These are phyloP conservation scores for Fraxinus latifolia DNA, from an alignment of 305 asterid species.

Conservation along the genomic window DNA sequence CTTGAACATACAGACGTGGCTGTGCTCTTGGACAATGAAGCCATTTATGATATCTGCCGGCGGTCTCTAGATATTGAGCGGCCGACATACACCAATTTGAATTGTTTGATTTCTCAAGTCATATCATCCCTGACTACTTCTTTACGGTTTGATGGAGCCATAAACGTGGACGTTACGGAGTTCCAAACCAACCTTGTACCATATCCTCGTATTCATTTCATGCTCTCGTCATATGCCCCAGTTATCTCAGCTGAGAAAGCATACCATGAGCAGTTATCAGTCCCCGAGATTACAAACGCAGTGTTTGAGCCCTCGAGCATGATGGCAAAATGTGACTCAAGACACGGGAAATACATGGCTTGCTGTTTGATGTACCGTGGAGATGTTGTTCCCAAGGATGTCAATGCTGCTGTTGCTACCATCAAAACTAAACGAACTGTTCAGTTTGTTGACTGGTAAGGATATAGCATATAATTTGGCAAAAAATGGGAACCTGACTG, in stretches of 20 bases:
- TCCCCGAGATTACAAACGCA: slow-evolving; percentile 53
- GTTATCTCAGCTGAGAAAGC: slow-evolving; percentile 58
- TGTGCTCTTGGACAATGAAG: slow-evolving; percentile 60
- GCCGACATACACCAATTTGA: slow-evolving; percentile 60
- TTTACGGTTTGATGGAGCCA: slow-evolving; percentile 65
- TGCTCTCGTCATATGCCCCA: slow-evolving; percentile 52
- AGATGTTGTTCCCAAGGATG: slow-evolving; percentile 59
- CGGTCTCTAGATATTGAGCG: slow-evolving; percentile 62
- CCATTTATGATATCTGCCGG: slow-evolving; percentile 63
- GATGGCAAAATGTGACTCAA: slow-evolving; percentile 59
- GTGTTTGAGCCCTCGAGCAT: slow-evolving; percentile 54
- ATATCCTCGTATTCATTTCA: slow-evolving; percentile 56
- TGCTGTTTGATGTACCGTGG: slow-evolving; percentile 60
- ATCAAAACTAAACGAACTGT: slow-evolving; percentile 51
- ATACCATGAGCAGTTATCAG: slow-evolving; percentile 52
- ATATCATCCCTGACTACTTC: slow-evolving; percentile 64
- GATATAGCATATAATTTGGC: neutral
- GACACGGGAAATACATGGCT: slow-evolving; percentile 58
- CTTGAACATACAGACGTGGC: slow-evolving; percentile 62
- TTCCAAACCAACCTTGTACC: slow-evolving; percentile 57
- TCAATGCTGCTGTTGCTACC: slow-evolving; percentile 58
- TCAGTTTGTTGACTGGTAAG: slow-evolving; percentile 55
- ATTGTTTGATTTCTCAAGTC: slow-evolving; percentile 58
- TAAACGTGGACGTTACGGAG: slow-evolving; percentile 45
- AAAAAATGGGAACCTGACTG: neutral